Evolutionary conservation across 805 yeast species (phyloP).

Genomic region (Isabelozyma heimii): DNA sequence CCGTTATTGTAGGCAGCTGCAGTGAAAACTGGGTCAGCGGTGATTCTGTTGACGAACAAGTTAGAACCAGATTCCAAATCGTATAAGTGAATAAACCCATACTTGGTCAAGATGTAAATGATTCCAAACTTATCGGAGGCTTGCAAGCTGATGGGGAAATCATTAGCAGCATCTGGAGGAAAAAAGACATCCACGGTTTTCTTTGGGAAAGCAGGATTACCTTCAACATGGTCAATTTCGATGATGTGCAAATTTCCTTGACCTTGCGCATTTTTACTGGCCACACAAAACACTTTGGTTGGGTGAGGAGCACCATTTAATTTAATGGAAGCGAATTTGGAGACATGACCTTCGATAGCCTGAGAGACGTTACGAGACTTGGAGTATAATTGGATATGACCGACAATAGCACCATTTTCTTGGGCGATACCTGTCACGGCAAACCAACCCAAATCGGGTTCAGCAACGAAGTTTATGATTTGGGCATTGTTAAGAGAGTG

Average conservation of each 20-base stretch:
- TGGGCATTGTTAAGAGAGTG: conserved; percentile 75
- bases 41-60: conserved; percentile 92
- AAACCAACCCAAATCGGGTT: conserved; percentile 82
- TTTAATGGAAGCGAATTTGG: conserved; percentile 74
- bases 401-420: conserved; percentile 90
- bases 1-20: conserved; percentile 69
- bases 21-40: conserved; percentile 93
- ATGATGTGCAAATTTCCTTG: conserved; percentile 80
- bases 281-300: conserved; percentile 88
- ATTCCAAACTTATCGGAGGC: conserved; percentile 84
- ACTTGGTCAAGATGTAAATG: conserved; percentile 85
- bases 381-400: conserved; percentile 91
- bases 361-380: conserved; percentile 90
- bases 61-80: conserved; percentile 91
- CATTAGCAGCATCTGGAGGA: conserved; percentile 95
- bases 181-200: conserved; percentile 90
- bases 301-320: conserved; percentile 70
- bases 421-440: conserved; percentile 94
- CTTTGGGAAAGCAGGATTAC: conserved; percentile 81
- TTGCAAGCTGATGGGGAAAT: conserved; percentile 93
- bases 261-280: conserved; percentile 76
- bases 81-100: conserved; percentile 93
- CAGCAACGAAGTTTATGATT: conserved; percentile 86
- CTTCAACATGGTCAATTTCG: conserved; percentile 92
- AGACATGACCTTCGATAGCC: conserved; percentile 97